Conservation (phyloP, 257 asterid genomes). For the Euphrasia confusa region DNA sequence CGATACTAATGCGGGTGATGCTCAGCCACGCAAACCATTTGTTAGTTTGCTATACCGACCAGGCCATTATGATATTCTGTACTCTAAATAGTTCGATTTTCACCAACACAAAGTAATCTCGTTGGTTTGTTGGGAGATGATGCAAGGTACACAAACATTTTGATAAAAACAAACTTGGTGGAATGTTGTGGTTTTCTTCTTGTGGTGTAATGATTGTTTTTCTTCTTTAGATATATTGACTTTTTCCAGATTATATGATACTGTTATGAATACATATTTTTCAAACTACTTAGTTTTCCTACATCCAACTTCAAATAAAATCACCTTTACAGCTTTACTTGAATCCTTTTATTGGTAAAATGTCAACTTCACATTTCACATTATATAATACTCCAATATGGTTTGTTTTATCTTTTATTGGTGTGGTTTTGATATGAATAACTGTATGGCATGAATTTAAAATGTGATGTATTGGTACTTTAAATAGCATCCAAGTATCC, state of each 20-base stretch:
- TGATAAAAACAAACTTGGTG: not conserved
- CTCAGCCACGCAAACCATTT: slow-evolving; percentile 44
- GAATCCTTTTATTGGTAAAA: no score
- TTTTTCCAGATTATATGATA: not conserved
- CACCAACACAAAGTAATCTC: slow-evolving; percentile 5
- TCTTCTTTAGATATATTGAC: not conserved
- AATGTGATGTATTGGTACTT: no score
- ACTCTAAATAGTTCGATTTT: slow-evolving; percentile 46
- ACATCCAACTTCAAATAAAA: not conserved
- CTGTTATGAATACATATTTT: not conserved
- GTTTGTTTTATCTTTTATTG: no score
- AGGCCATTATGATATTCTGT: slow-evolving; percentile 90
- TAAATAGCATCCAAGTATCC: no score
- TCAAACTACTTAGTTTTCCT: not conserved
- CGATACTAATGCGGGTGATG: slow-evolving; percentile 20
- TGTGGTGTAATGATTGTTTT: not conserved
- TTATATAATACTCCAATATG: no score
- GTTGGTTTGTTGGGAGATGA: slow-evolving; percentile 14
- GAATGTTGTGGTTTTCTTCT: not conserved
- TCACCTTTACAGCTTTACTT: not conserved
- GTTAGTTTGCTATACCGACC: slow-evolving; percentile 87
- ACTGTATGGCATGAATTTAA: no score
- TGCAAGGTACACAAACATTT: not conserved
- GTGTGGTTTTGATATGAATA: no score
- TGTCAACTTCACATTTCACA: no score